These are phyloP conservation scores for Dioscorea alata DNA, from an alignment of 106 monocot species.

Conservation along the genomic window DNA sequence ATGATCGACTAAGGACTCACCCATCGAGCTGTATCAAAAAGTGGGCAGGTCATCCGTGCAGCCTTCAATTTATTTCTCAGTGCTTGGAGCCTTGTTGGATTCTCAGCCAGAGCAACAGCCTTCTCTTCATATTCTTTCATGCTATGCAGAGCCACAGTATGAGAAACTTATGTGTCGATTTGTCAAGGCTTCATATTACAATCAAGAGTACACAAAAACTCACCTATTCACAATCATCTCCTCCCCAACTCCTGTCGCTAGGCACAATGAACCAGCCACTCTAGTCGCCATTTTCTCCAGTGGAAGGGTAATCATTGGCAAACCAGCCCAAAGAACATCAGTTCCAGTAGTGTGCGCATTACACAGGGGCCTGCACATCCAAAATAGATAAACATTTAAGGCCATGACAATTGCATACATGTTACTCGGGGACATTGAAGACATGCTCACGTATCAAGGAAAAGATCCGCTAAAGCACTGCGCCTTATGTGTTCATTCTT, in stretches of 20 bases:
- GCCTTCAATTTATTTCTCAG: conserved; percentile 65
- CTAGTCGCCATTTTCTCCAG: conserved; percentile 96
- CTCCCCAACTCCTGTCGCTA: conserved; percentile 86
- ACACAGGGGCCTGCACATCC: conserved; percentile 57
- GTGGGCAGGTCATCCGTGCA: conserved; percentile 63
- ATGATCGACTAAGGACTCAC: conserved; percentile 23
- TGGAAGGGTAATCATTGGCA: conserved; percentile 91
- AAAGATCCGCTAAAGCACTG: conserved; percentile 85
- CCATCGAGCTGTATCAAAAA: conserved; percentile 93
- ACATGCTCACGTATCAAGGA: conserved; percentile 70
- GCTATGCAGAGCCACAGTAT: conserved; percentile 14
- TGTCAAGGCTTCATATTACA: no score
- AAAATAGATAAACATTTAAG: neutral
- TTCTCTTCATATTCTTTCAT: conserved; percentile 95
- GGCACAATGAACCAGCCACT: conserved; percentile 90
- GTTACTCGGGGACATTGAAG: neutral
- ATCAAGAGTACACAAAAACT: neutral
- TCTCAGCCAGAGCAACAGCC: conserved; percentile 65
- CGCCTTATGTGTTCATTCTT: conserved; percentile 95
- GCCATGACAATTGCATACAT: neutral
- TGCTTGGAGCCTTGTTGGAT: conserved; percentile 56
- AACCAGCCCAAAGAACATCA: conserved; percentile 89
- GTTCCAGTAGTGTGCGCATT: conserved; percentile 98
- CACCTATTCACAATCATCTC: conserved; percentile 94
- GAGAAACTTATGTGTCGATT: no score